These are phyloP conservation scores for Thuja plicata DNA, from an alignment of 83 land plant species.

Conservation along the genomic window DNA sequence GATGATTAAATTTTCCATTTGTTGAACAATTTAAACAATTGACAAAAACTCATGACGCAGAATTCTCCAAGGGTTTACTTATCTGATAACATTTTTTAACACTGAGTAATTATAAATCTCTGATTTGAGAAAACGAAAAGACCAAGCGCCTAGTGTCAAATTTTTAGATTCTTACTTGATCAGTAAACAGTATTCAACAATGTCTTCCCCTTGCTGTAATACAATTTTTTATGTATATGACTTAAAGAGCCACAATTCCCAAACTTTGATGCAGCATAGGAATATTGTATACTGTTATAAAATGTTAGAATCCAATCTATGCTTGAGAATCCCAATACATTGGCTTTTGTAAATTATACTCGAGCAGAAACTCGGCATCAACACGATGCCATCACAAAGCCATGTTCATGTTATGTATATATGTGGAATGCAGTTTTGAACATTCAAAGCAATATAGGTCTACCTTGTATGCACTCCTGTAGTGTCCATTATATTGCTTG, in stretches of 20 bases:
- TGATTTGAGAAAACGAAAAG: neutral
- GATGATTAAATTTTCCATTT: no score
- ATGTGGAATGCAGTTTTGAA: neutral
- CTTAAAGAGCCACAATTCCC: neutral
- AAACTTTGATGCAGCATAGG: neutral
- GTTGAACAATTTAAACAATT: no score
- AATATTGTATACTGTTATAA: neutral
- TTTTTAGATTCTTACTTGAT: neutral
- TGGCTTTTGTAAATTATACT: neutral
- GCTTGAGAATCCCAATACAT: neutral
- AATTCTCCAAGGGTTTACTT: neutral
- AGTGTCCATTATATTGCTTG: neutral
- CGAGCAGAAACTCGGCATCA: neutral
- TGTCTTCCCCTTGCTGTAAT: neutral
- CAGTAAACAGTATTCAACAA: neutral
- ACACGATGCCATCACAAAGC: neutral
- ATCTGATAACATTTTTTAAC: neutral
- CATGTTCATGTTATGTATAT: neutral
- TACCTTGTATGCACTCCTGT: neutral
- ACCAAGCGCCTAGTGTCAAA: neutral
- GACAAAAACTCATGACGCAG: no score
- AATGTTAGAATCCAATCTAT: neutral
- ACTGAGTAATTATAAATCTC: neutral
- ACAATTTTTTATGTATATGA: neutral
- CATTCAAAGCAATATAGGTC: neutral